These are phyloP conservation scores for Nakaseomyces delphensis DNA, from an alignment of 1,139 yeast genomes.

Conservation along the genomic window DNA sequence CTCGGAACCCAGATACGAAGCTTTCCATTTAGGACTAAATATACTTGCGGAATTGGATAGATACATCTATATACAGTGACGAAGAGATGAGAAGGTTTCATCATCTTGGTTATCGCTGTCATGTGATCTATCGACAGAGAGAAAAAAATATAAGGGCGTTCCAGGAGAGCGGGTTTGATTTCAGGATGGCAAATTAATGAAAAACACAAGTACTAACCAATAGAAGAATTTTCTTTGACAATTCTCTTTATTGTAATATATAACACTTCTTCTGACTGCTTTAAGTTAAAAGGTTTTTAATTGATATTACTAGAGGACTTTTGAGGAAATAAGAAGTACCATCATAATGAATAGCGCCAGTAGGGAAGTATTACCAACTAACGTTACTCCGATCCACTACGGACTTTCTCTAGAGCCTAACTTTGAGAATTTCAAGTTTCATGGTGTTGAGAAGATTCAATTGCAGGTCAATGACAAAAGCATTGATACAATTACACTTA, in stretches of 20 bases:
- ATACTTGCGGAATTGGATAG: too few species aligned
- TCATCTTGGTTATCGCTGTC: too few species aligned
- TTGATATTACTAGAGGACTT: neutral
- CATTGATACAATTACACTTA: conserved; percentile 34
- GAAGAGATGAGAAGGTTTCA: too few species aligned
- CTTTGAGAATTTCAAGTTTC: conserved; percentile 59
- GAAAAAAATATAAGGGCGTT: too few species aligned
- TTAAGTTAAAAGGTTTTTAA: neutral
- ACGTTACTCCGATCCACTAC: conserved; percentile 67
- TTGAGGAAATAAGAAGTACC: too few species aligned
- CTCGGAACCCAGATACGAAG: too few species aligned
- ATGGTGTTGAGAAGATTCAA: conserved; percentile 58
- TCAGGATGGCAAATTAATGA: neutral
- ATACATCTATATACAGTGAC: too few species aligned
- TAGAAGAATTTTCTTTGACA: neutral
- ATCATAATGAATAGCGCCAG: conserved; percentile 9
- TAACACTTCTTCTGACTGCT: neutral
- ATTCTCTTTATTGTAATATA: neutral
- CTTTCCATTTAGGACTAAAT: too few species aligned
- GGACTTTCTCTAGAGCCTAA: conserved; percentile 65
- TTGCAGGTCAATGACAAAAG: conserved; percentile 46
- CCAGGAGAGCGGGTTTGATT: neutral
- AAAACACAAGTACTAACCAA: neutral
- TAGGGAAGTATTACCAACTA: conserved; percentile 63
- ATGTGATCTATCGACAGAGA: neutral